Base-by-base conservation (phyloP, 2,329 filamentous ascomycete species). In the Penicillium sp. region DNA sequence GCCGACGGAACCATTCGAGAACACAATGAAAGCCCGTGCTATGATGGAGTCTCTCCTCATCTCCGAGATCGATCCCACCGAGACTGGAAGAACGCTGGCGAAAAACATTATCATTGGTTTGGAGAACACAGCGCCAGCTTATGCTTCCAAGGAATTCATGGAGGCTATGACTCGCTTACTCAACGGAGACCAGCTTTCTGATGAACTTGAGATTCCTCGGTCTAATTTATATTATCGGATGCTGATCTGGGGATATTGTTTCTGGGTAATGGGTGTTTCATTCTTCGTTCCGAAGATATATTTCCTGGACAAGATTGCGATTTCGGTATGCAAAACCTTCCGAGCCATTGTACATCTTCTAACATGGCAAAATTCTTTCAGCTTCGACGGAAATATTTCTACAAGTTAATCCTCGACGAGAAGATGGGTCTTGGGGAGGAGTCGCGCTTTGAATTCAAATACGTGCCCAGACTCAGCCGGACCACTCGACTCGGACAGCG, bases 41-140 rank as follows among this genome's bases (percentile, higher is more conserved):
- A 80, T 85, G 65, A 86, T 91, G 82, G 88, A 92, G 61, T 83
- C 81, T 0, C 74, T 91, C 1, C 70, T 90, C 16, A 72, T 83
- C 27, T 79, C 85, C 27, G 89, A 92, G 69, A 79, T 91, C 18
- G 67, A 81, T 26, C 89, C 89, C 0, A 85, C 83, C 0, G 72
- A 79, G 0, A 87, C 81, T 18, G 86, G 83, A 0, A 79, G 79
- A 42, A 77, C 86, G 7, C 77, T 93, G 26, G 87, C 87, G 3
- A 87, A 88, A 70, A 93, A 92, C 66, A 87, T 92, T 64, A 85
- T 93, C 61, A 79, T 82, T 3, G 82, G 82, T 3, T 77, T 92
- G n/a, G 79, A 86, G 61, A 78, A 80, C 46, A 82, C 84, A 38
- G 82, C 88, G 0, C 89, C 89, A 0, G 79, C 83, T 0, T 86